phyloP scores from a whole-genome alignment of 2,329 filamentous ascomycete species.

The Coleophoma crateriformis region DNA sequence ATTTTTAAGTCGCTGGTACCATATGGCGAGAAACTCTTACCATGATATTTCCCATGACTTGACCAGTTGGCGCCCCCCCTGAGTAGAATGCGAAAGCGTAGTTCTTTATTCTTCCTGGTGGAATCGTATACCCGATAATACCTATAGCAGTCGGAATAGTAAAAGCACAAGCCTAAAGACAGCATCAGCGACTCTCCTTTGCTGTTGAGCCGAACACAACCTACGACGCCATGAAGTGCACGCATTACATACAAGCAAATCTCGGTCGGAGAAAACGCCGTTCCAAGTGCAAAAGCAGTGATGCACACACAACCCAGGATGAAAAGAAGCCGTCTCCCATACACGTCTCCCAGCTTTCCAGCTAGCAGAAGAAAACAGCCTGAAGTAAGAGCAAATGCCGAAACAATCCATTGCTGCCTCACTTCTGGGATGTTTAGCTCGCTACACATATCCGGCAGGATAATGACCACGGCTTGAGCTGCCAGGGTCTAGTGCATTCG shows the following conservation, averaged over 20 bases:
- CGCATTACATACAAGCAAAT: slow-evolving; percentile 63
- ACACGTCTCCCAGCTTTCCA: slow-evolving; percentile 44
- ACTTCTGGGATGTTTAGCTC: slow-evolving; percentile 21
- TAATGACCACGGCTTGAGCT: slow-evolving; percentile 54
- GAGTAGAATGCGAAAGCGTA: slow-evolving; percentile 63
- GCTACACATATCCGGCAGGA: slow-evolving; percentile 27
- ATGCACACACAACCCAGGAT: slow-evolving; percentile 52
- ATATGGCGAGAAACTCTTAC: slow-evolving; percentile 3
- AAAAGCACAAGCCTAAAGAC: slow-evolving; percentile 40
- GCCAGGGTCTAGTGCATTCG: slow-evolving; percentile 41
- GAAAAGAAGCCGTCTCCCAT: slow-evolving; percentile 41
- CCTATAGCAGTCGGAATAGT: slow-evolving; percentile 69
- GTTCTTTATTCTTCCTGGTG: slow-evolving; percentile 63
- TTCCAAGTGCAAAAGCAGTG: slow-evolving; percentile 49
- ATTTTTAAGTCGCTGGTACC: too few species aligned
- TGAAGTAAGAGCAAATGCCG: slow-evolving; percentile 33
- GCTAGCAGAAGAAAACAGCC: slow-evolving; percentile 43
- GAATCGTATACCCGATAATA: slow-evolving; percentile 62
- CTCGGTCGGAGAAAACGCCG: slow-evolving; percentile 61
- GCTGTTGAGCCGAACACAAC: slow-evolving; percentile 3
- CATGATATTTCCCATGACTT: slow-evolving; percentile 52
- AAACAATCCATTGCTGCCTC: slow-evolving; percentile 27
- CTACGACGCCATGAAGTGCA: slow-evolving; percentile 57
- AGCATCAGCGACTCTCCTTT: neutral
- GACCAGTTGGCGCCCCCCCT: slow-evolving; percentile 59